Evolutionary conservation across 768 basidiomycete genomes (phyloP).

Genomic region (Crucibulum laeve): DNA sequence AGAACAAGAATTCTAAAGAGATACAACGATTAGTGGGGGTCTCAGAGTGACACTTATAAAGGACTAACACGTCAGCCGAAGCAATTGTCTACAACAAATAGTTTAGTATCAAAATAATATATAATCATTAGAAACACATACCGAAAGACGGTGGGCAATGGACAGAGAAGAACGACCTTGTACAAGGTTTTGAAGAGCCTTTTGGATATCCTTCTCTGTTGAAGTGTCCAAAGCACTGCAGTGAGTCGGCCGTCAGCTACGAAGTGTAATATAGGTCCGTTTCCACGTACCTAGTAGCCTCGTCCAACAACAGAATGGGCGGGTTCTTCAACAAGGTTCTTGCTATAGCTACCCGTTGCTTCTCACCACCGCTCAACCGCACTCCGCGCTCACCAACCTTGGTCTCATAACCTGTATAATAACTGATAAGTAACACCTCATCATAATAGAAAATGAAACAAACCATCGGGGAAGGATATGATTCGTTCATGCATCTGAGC

Average conservation of each 20-base stretch:
- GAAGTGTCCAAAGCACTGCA: constrained; percentile 80
- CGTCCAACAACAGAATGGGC: constrained; percentile 73
- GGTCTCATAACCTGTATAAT: constrained; percentile 61
- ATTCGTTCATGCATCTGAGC: constrained; percentile 90
- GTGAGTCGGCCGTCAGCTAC: constrained; percentile 3
- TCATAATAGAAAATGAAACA: not conserved
- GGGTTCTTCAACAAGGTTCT: constrained; percentile 85
- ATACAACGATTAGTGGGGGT: constrained; percentile 4
- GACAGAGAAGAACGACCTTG: constrained; percentile 70
- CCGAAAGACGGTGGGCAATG: constrained; percentile 77
- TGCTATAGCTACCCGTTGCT: constrained; percentile 86
- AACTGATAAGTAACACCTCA: constrained; percentile 1
- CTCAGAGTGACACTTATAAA: not conserved
- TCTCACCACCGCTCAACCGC: constrained; percentile 82
- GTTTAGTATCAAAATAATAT: constrained; percentile 10
- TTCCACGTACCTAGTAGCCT: constrained; percentile 57
- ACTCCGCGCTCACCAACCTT: constrained; percentile 89
- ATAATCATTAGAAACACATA: constrained; percentile 28
- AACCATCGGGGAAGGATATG: constrained; percentile 73
- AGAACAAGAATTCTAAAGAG: constrained; percentile 77
- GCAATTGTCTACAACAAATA: constrained; percentile 42
- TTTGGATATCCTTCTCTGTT: constrained; percentile 88
- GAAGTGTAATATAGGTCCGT: not conserved
- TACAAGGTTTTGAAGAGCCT: constrained; percentile 77
- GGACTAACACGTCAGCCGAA: constrained; percentile 56